A percentile compares a stretch with the other conserved stretches of the same genome.
Conservation (phyloP, 2,329 filamentous ascomycete genomes). For the Parastagonospora avenae region DNA sequence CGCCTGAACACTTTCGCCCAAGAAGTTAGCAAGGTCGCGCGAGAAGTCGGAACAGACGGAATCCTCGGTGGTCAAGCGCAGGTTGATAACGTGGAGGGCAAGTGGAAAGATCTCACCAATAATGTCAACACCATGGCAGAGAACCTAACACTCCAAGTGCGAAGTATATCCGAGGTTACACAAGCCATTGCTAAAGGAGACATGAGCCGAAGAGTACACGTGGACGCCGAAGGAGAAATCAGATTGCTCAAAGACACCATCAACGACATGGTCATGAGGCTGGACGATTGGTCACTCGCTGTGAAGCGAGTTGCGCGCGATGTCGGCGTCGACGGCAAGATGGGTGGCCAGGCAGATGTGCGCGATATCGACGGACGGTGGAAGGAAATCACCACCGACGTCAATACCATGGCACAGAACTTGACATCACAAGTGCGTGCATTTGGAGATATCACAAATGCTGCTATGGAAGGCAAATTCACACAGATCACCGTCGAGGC, state of each 20-base stretch:
- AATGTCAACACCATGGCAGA: conserved; percentile 72
- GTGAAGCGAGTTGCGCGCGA: conserved; percentile 95
- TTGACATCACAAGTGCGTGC: conserved; percentile 95
- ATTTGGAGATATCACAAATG: conserved; percentile 98
- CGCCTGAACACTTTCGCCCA: conserved; percentile 67
- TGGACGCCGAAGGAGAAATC: conserved; percentile 94
- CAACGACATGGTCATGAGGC: conserved; percentile 96
- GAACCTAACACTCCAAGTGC: conserved; percentile 71
- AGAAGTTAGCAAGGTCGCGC: conserved; percentile 68
- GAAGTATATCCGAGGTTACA: conserved; percentile 91
- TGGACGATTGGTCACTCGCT: conserved; percentile 95
- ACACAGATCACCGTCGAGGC: conserved; percentile 96
- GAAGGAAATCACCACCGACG: conserved; percentile 98
- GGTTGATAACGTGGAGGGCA: conserved; percentile 68
- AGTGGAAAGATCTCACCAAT: conserved; percentile 70
- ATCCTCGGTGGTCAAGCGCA: conserved; percentile 68
- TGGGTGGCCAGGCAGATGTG: conserved; percentile 96
- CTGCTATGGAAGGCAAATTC: conserved; percentile 95
- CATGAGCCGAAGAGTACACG: conserved; percentile 94
- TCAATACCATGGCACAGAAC: conserved; percentile 86
- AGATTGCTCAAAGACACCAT: conserved; percentile 93
- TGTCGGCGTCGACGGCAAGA: conserved; percentile 96
- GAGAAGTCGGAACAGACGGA: conserved; percentile 68
- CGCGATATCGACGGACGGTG: conserved; percentile 90
- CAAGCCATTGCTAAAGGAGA: conserved; percentile 95